These are phyloP conservation scores for Balansia obtecta DNA, from an alignment of 2,329 filamentous ascomycete species.

Conservation along the genomic window DNA sequence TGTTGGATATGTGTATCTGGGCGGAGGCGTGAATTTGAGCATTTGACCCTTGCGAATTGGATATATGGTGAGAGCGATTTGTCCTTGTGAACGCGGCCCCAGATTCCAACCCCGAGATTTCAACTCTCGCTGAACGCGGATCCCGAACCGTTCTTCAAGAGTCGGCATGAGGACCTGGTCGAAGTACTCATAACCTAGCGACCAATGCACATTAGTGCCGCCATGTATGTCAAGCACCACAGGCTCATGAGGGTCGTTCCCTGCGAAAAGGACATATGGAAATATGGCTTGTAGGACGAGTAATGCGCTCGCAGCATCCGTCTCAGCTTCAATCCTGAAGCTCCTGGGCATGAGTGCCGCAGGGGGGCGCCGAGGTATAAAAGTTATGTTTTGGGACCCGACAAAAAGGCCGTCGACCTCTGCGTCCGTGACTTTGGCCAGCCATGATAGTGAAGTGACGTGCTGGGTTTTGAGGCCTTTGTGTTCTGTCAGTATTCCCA, in stretches of 20 bases:
- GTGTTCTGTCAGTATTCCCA: background rate
- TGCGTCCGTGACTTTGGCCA: constrained; percentile 39
- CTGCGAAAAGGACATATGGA: constrained; percentile 44
- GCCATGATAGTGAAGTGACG: constrained; percentile 40
- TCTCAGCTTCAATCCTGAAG: constrained; percentile 36
- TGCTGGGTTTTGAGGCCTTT: constrained; percentile 50
- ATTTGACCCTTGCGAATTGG: constrained; percentile 21
- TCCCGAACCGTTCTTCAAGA: constrained; percentile 36
- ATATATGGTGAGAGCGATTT: constrained; percentile 28
- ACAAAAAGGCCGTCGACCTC: constrained; percentile 36
- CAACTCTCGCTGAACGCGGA: constrained; percentile 33
- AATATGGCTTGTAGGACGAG: constrained; percentile 49
- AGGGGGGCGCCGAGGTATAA: constrained; percentile 28
- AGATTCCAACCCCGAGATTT: constrained; percentile 37
- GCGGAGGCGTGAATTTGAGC: constrained; percentile 23
- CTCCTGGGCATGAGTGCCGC: constrained; percentile 26
- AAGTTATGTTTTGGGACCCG: constrained; percentile 37
- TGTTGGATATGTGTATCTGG: constrained; percentile 10
- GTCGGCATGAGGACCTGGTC: constrained; percentile 47
- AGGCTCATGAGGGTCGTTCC: constrained; percentile 27
- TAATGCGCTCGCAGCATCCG: constrained; percentile 39
- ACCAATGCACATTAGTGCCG: constrained; percentile 47
- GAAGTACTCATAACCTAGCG: constrained; percentile 48
- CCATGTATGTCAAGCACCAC: constrained; percentile 40
- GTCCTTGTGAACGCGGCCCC: constrained; percentile 28